Base-by-base conservation (phyloP, 257 asterid species). In the Anisodus acutangulus region DNA sequence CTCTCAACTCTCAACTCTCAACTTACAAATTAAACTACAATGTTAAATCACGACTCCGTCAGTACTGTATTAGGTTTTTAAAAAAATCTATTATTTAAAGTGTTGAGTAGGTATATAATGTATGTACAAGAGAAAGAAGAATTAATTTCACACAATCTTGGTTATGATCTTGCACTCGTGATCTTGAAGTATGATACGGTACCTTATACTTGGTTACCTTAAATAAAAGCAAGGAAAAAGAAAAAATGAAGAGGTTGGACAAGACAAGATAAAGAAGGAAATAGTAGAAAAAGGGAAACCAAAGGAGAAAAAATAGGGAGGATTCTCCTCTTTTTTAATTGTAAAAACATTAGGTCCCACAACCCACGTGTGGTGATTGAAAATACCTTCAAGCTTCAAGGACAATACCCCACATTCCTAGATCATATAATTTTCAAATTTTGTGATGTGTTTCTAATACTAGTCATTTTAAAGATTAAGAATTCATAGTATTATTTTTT, bases 281-380 rank as follows among this genome's bases (percentile, higher is more conserved):
- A 51, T 22, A 26, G 80, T 26, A 76, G 81, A 53, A 76, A 76
- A 76, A 51, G 81, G 62, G 7, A 76, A 51, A 76, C 64, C 15
- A 76, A 13, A 13, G 63, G 81, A 76, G 81, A 76, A 76, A 76
- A 53, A 76, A 54, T 22, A 76, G 81, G 63, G 26, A 12, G 41
- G 64, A 49, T 63, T 22, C 60, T 51, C 64, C 59, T 55, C 41
- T 45, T 47, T 57, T 79, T 11, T 31, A 31, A 22, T 35, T n/a
- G 82, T 15, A 13, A 45, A 86, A 83, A 86, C 87, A 86, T 71
- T 15, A 51, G 83, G 83, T 31, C 87, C 88, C 79, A 62, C 83
- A 9, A 67, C 80, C 85, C 87, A 80, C 83, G 58, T 83, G 80
- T 83, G 84, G 5, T 83, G 83, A 83, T 86, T 68, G 59, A 81